These are phyloP conservation scores for Cryptosporidium ubiquitum DNA, from an alignment of 169 alveolate genomes.

Conservation along the genomic window DNA sequence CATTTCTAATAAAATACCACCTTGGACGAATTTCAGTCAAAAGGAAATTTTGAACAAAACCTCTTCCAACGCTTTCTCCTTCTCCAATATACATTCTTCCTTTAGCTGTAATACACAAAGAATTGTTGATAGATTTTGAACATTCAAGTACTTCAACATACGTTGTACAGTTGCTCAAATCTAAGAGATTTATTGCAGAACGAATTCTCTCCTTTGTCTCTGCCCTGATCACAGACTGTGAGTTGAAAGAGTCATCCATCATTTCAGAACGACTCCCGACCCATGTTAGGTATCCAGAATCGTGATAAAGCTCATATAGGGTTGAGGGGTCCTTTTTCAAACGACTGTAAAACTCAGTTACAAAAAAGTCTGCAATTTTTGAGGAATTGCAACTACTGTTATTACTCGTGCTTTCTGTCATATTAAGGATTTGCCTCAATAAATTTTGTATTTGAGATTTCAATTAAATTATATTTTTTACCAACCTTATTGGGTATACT, in stretches of 20 bases:
- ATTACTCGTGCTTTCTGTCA: slow-evolving; percentile 27
- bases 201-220: slow-evolving; percentile 71
- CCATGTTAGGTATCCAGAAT: slow-evolving; percentile 68
- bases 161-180: slow-evolving; percentile 62
- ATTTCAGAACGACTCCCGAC: slow-evolving; percentile 36
- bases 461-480: not conserved
- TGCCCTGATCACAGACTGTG: slow-evolving; percentile 62
- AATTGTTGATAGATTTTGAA: slow-evolving; percentile 52
- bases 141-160: slow-evolving; percentile 70
- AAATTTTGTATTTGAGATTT: not conserved
- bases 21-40: slow-evolving; percentile 68
- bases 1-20: slow-evolving; percentile 70
- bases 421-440: not conserved
- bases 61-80: slow-evolving; percentile 34
- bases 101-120: slow-evolving; percentile 53
- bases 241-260: not conserved
- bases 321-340: slow-evolving; percentile 71
- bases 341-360: slow-evolving; percentile 65
- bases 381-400: slow-evolving; percentile 43
- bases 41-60: slow-evolving; percentile 63
- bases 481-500: not conserved
- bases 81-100: slow-evolving; percentile 72
- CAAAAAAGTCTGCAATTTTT: slow-evolving; percentile 70
- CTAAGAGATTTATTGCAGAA: slow-evolving; percentile 50
- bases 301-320: slow-evolving; percentile 59